These are phyloP conservation scores for Aspergillus sp. DNA, from an alignment of 2,329 filamentous ascomycete genomes.

Conservation along the genomic window DNA sequence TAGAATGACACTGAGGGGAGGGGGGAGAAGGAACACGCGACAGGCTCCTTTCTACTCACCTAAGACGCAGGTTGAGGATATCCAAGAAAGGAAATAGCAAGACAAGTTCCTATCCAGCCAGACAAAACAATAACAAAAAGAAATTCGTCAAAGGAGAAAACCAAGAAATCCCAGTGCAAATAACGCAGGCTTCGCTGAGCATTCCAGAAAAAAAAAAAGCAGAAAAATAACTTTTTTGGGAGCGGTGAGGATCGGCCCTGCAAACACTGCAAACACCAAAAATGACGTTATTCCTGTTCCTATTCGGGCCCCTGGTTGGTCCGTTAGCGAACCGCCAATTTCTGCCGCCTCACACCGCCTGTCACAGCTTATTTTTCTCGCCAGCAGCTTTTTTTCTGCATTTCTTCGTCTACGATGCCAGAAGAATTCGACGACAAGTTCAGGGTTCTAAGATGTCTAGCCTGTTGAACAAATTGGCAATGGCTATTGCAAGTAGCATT, in stretches of 20 bases:
- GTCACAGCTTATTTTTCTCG: neutral
- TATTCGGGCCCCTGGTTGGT: slow-evolving; percentile 5
- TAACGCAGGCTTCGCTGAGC: neutral
- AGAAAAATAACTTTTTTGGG: slow-evolving; percentile 7
- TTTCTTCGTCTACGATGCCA: neutral
- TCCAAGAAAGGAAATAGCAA: neutral
- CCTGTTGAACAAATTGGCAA: too few relatives aligned
- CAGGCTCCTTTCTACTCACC: neutral
- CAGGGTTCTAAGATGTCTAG: too few relatives aligned
- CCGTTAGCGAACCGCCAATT: slow-evolving; percentile 11
- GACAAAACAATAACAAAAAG: neutral
- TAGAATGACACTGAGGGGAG: too few relatives aligned
- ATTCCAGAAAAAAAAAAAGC: neutral
- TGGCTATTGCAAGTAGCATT: too few relatives aligned
- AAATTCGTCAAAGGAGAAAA: neutral
- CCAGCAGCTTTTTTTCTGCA: slow-evolving; percentile 1
- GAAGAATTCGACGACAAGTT: neutral
- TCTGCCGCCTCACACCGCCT: neutral
- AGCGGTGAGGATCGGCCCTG: slow-evolving; percentile 1
- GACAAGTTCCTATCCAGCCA: too few relatives aligned
- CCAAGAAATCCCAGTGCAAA: neutral
- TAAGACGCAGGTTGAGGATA: neutral
- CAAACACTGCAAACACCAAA: slow-evolving; percentile 8
- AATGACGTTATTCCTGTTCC: neutral
- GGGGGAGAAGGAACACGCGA: too few relatives aligned